Evolutionary conservation across 75 land plant genomes (phyloP).

Genomic region (Adiantum capillusveneris): DNA sequence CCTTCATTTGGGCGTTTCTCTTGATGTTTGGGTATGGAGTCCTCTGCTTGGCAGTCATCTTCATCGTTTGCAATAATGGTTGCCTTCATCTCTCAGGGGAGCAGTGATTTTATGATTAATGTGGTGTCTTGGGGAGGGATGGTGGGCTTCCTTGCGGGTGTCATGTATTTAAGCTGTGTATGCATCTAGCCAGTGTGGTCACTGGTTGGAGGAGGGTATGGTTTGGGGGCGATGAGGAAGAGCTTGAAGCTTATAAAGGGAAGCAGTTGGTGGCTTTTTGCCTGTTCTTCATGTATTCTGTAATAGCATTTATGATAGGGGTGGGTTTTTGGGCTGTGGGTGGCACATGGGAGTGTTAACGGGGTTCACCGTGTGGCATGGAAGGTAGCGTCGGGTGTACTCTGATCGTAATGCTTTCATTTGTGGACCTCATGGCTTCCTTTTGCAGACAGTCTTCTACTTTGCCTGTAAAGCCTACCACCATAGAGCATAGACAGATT

Average conservation of each 20-base stretch:
- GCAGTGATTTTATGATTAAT: not conserved
- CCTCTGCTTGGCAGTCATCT: conserved; percentile 9
- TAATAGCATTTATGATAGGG: not conserved
- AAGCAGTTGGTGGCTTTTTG: conserved; percentile 30
- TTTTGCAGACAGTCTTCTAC: conserved; percentile 68
- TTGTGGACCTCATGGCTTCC: conserved; percentile 36
- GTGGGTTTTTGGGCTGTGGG: conserved; percentile 10
- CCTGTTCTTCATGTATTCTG: conserved; percentile 23
- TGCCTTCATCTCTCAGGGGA: not conserved
- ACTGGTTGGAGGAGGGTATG: conserved; percentile 75
- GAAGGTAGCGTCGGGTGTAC: not conserved
- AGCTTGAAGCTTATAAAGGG: conserved; percentile 45
- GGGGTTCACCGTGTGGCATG: conserved; percentile 2
- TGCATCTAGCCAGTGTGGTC: conserved; percentile 79
- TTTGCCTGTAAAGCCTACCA: conserved; percentile 79
- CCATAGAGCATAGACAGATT: conserved; percentile 69
- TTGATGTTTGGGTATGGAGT: conserved; percentile 16
- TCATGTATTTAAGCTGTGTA: conserved; percentile 46
- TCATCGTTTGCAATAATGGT: not conserved
- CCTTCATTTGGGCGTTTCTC: conserved; percentile 22
- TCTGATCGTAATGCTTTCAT: not conserved
- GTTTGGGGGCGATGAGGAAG: conserved; percentile 62
- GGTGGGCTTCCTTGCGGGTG: conserved; percentile 19
- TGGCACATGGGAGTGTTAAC: conserved; percentile 14
- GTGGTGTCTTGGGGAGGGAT: not conserved